Base-by-base conservation (phyloP, 2,329 filamentous ascomycete species). In the Torrubiellomyces zombiae region DNA sequence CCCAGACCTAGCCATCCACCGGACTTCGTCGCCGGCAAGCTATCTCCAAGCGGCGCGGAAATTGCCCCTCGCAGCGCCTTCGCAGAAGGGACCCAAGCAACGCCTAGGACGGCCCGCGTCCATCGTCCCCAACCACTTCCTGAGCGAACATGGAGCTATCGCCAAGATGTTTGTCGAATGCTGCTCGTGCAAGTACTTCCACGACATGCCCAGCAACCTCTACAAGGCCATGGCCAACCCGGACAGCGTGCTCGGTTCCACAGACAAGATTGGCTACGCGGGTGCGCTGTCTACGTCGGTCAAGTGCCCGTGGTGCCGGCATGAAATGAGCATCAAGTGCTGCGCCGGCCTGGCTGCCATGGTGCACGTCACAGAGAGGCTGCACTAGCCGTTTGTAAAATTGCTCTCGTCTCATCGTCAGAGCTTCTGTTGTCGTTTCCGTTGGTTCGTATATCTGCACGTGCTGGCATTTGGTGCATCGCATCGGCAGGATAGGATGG, bases 291-390 rank as follows among this genome's bases (percentile, higher is more conserved):
- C 60, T 7, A 72, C 70, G 34, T 66, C 61, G 39, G 66, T 76
- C 14, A 67, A 63, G 35, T 80, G 75, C 42, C 73, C 73, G 7
- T 80, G 75, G 75, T 81, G 75, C 43, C 56, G 56, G 21, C 75
- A 81, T 49, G 63, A 64, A 24, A 79, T 81, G 74, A 72, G 58
- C 35, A 73, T 63, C 9, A 53, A 50, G 29, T 81, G 75, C 48
- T 81, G 75, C 43, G 62, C 72, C 8, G 75, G 73, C 6, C 75
- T 75, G 50, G 67, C 69, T 8, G 68, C 75, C 2, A 58, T 74
- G 21, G 64, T 81, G 4, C 67, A 73, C 32, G 50, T 80, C 37
- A 67, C 67, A 38, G 71, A 79, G 45, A 64, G 65, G 31, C 43
- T 75, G 25, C 67, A 74, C 38, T 58, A n/a, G n/a, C n/a, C n/a